Conservation (phyloP, 352 stramenopile species). For the Pythium phragmiticola region DNA sequence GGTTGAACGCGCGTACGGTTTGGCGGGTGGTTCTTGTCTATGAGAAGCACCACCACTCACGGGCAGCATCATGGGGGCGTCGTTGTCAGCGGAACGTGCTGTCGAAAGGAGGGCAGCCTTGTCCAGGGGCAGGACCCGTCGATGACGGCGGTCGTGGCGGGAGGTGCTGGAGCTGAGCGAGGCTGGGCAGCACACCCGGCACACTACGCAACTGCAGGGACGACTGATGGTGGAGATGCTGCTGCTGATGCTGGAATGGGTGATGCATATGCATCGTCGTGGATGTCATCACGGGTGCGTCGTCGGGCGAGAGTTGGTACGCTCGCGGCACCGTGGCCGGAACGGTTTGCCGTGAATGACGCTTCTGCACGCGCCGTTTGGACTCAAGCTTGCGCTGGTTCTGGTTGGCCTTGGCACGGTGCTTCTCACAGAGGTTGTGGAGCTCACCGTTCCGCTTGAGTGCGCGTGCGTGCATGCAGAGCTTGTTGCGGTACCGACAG, state of each 20-base stretch:
- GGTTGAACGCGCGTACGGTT: constrained; percentile 17
- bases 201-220: background rate
- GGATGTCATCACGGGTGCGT: constrained; percentile 1
- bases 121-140: background rate
- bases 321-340: constrained; percentile 1
- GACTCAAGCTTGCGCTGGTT: constrained; percentile 83
- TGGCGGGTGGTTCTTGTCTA: constrained; percentile 21
- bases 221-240: background rate
- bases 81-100: constrained; percentile 7
- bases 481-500: constrained; percentile 50
- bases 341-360: constrained; percentile 11
- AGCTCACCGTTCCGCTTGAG: constrained; percentile 48
- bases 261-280: background rate
- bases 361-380: constrained; percentile 72
- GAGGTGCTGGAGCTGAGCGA: constrained; percentile 23
- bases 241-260: background rate
- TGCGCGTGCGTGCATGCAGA: constrained; percentile 37
- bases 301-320: constrained; percentile 19
- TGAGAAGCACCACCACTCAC: background rate
- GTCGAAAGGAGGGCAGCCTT: constrained; percentile 16
- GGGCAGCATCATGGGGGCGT: no score
- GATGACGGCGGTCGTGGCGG: constrained; percentile 1
- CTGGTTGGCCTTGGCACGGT: constrained; percentile 66
- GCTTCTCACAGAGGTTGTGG: constrained; percentile 47
- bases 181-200: constrained; percentile 13